Evolutionary conservation across 2,329 filamentous ascomycete genomes (phyloP), one percentile per base, ranked within the genome.

Genomic region (Tolypocladium nubicola): DNA sequence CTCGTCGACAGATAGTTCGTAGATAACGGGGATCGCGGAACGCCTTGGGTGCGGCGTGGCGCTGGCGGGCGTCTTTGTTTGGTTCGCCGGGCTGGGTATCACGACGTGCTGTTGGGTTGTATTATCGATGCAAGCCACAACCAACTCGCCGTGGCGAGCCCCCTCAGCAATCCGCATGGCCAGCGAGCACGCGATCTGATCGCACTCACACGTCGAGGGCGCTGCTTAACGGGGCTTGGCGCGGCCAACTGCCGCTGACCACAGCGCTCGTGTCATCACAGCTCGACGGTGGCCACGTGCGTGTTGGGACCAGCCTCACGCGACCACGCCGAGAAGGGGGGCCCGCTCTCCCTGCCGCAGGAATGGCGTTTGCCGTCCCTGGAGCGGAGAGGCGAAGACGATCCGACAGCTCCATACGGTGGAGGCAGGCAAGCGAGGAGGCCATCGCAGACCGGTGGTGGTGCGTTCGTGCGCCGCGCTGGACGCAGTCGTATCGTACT

Each of bases 251-350:
- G 47, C 47, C 30, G 45, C 23, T 47, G 11, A 21, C 43, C 23
- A n/a, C 26, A 5, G 45, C 1, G 14, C 23, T 4, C 45, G 9
- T n/a, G 52, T 26, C 19, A 30, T 41, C 41, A 14, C 21, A 19
- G 41, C 19, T 47, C 33, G 21, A 30, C 33, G 33, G 43, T 58
- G 56, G 52, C 50, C 59, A 60, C 59, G 59, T 60, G 59, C 59
- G 55, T 55, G 40, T 39, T 50, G 45, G 54, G 52, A n/a, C 43
- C 52, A 35, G 39, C 26, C 55, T 55, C 57, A 54, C 54, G 57
- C 57, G 54, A 54, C 43, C 14, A 21, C 40, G 9, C 8, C 16
- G 45, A 8, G 47, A 30, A 49, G 45, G 23, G 45, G 26, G 26
- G 5, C 47, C 45, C 26, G 45, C 45, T 33, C 26, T 26, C 45